phyloP scores from a whole-genome alignment of 768 basidiomycete genomes.

The Multifurca ochricompacta region DNA sequence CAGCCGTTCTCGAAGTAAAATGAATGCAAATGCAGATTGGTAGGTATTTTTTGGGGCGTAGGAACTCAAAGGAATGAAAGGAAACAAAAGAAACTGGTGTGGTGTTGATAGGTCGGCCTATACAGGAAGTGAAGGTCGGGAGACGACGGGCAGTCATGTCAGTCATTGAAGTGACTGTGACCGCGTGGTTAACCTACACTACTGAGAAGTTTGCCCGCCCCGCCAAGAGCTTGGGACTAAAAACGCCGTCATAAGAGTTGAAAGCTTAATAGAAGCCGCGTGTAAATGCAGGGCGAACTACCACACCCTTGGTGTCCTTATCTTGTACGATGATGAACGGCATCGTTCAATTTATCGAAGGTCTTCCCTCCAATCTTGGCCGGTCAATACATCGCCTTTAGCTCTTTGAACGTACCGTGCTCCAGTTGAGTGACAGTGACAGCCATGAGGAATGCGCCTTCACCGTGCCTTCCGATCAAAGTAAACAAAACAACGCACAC shows the following conservation, averaged over 20 bases:
- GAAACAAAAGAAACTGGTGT: background rate
- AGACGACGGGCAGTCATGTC: background rate
- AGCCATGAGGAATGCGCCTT: background rate
- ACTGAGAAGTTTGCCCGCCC: background rate
- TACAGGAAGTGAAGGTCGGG: background rate
- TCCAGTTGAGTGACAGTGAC: background rate
- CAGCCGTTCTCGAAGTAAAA: background rate
- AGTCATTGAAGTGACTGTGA: no score
- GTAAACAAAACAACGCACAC: background rate
- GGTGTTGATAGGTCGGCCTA: background rate
- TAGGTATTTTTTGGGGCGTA: background rate
- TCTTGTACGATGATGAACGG: background rate
- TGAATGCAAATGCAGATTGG: background rate
- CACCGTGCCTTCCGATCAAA: background rate
- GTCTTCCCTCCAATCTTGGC: background rate
- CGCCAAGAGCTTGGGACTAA: background rate
- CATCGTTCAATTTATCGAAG: background rate
- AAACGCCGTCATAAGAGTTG: background rate
- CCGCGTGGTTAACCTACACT: background rate
- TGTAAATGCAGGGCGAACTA: background rate
- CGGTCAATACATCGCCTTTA: background rate
- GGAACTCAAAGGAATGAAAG: background rate
- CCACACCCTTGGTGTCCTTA: background rate
- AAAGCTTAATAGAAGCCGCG: background rate
- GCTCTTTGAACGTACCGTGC: background rate